Evolutionary conservation across 2,329 filamentous ascomycete species (phyloP).

Genomic region (Anisogramma anomala): DNA sequence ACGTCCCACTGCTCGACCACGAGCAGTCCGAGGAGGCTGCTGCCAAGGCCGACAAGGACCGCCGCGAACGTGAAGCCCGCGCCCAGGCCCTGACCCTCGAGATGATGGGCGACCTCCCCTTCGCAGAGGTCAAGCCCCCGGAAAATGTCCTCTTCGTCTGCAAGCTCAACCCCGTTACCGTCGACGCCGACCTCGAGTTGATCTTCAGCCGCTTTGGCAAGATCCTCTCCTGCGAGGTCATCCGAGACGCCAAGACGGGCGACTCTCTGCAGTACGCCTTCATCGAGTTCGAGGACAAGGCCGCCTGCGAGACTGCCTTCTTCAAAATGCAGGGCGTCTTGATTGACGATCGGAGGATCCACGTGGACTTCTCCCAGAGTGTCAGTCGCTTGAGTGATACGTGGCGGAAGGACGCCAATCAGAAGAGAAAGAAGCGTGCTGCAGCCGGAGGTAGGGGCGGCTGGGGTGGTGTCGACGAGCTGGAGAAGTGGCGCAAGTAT

Average conservation of each 20-base stretch:
- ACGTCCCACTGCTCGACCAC: conserved; percentile 68
- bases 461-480: conserved; percentile 77
- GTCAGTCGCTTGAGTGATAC: conserved; percentile 77
- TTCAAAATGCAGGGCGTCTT: conserved; percentile 98
- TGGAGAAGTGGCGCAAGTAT: conserved; percentile 89
- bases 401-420: conserved; percentile 78
- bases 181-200: conserved; percentile 84
- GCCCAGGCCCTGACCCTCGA: conserved; percentile 91
- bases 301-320: conserved; percentile 87
- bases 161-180: conserved; percentile 94
- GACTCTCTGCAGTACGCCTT: conserved; percentile 97
- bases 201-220: conserved; percentile 96
- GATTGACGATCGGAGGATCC: conserved; percentile 93
- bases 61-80: conserved; percentile 79
- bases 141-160: conserved; percentile 97
- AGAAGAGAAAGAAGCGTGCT: conserved; percentile 48
- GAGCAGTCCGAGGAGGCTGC: conserved; percentile 60
- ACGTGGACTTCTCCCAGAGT: conserved; percentile 97
- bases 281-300: conserved; percentile 89
- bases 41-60: conserved; percentile 57
- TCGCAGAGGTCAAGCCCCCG: conserved; percentile 92
- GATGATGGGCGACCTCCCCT: conserved; percentile 95
- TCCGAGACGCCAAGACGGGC: conserved; percentile 83
- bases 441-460: conserved; percentile 52
- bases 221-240: conserved; percentile 91